Evolutionary conservation across 176 grass and related monocot genomes (phyloP).

Genomic region (Cenchrus purpureus): DNA sequence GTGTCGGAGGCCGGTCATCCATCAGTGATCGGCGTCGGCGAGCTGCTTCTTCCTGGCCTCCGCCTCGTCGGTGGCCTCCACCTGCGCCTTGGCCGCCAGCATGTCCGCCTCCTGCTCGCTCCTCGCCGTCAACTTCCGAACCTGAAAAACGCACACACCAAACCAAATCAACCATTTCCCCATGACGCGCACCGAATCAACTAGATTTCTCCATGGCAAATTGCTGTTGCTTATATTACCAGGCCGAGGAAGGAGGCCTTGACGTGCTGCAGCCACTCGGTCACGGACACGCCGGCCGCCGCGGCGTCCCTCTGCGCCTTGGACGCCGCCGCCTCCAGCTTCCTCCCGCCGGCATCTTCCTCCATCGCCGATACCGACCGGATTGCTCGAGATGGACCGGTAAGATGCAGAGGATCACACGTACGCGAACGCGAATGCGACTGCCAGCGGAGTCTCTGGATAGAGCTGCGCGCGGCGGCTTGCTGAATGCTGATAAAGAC

Average conservation of each 20-base stretch:
- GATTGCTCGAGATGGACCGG: neutral
- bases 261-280: slow-evolving; percentile 56
- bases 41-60: slow-evolving; percentile 65
- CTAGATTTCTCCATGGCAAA: neutral
- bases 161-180: no score
- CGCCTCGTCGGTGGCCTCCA: slow-evolving; percentile 70
- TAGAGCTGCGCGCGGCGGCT: neutral
- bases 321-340: neutral
- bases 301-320: slow-evolving; percentile 38
- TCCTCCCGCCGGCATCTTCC: neutral
- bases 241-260: slow-evolving; percentile 58
- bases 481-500: neutral
- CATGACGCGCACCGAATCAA: no score
- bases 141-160: neutral
- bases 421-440: no score
- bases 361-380: slow-evolving; percentile 15
- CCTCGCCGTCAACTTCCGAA: slow-evolving; percentile 58
- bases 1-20: neutral
- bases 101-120: slow-evolving; percentile 79
- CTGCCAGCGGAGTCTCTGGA: neutral
- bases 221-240: neutral
- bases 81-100: slow-evolving; percentile 58
- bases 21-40: neutral
- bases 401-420: neutral
- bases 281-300: slow-evolving; percentile 50